Percentiles rank a stretch among this genome's conserved stretches.
Conservation (phyloP, 345 rosid species). For the Combretum micranthum region DNA sequence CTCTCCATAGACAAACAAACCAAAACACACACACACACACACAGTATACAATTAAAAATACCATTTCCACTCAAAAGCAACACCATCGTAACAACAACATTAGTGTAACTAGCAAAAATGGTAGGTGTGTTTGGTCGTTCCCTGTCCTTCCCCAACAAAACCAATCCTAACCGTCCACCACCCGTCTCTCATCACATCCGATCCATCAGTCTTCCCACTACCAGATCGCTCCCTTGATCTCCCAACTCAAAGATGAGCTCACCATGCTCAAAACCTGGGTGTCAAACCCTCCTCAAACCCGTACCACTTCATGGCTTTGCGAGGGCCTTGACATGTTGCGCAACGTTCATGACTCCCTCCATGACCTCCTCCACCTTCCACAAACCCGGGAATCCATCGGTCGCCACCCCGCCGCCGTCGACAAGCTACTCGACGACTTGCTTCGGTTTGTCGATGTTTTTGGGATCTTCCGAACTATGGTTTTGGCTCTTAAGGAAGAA, state of each 20-base stretch:
- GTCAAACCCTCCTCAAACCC: conserved; percentile 7
- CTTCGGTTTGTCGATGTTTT: conserved; percentile 46
- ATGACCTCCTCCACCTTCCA: conserved; percentile 49
- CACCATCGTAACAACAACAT: neutral
- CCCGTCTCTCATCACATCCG: conserved; percentile 39
- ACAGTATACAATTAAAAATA: neutral
- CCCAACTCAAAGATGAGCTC: conserved; percentile 33
- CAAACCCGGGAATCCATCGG: conserved; percentile 42
- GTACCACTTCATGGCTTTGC: conserved; percentile 32
- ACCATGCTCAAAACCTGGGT: conserved; percentile 24
- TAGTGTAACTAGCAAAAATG: conserved; percentile 9
- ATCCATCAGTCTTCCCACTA: conserved; percentile 52
- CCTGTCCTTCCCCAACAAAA: conserved; percentile 46
- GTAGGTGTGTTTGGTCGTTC: conserved; percentile 50
- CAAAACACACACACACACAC: too few relatives aligned
- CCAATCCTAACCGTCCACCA: conserved; percentile 20
- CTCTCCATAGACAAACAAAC: too few relatives aligned
- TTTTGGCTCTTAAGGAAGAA: conserved; percentile 37
- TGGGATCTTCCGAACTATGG: conserved; percentile 41
- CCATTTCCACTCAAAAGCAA: neutral
- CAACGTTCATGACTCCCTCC: conserved; percentile 31
- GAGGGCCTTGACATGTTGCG: conserved; percentile 33
- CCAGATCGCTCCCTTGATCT: conserved; percentile 49
- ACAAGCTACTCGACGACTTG: conserved; percentile 46
- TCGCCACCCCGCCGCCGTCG: conserved; percentile 29